Evolutionary conservation across 192 early-diverging fungal species (phyloP), one percentile per base, ranked within the genome.

Genomic region (Coemansia sp.): DNA sequence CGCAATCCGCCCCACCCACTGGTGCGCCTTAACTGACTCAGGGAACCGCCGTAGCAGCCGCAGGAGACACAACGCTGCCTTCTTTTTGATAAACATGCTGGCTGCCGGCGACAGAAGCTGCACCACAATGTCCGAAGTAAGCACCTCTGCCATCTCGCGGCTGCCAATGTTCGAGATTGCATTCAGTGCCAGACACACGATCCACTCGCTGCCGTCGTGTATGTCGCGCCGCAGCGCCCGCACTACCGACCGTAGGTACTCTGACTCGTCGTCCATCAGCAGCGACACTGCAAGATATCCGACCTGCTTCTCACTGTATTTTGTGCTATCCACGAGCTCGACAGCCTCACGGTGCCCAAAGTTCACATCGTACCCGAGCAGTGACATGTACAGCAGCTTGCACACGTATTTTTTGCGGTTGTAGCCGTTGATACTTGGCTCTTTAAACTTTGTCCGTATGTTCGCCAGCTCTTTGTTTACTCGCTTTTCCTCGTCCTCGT

Each of bases 391-490:
- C 44, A 99, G 69, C 15, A 99, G 83, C 77, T 99, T 99, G 80
- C 91, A 92, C 42, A 99, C 94, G 73, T 99, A 99, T 66, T 99
- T 99, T 81, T 96, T 98, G 81, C 95, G 94, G 71, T 99, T 92
- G 82, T 98, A 98, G 27, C 98, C 96, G 74, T 91, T 95, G 56
- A 99, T 73, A 54, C 70, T 87, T 15, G 87, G 79, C 64, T 98
- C 97, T 84, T 96, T 74, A 81, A 99, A 99, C 80, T 99, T 98
- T 44, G 93, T 84, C 15, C 98, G 84, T 61, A 98, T 98, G 80
- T 99, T 98, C 55, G 95, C 95, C 80, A 99, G 86, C 74, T 99
- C 98, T 73, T 96, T 98, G 83, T 99, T 98, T 59, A 99, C 92
- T 57, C 98, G 80, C 76, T 95, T 94, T 76, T 99, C 96, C 71